Conservation (phyloP, 2,329 filamentous ascomycete species). For the Aspergillus alliaceus region DNA sequence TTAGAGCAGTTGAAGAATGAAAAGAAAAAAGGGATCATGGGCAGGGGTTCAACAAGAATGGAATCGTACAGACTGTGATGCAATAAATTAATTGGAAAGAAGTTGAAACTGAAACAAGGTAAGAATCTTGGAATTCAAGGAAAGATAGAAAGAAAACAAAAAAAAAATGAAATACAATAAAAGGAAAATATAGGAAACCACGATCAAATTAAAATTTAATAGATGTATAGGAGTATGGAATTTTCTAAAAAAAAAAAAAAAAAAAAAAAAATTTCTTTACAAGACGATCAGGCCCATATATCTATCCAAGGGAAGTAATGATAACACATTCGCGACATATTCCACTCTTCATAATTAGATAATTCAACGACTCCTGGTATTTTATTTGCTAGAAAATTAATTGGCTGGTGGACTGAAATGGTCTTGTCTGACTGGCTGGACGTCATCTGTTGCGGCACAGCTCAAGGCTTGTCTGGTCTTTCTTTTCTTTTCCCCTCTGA, state of each 20-base stretch:
- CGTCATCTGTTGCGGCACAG: not conserved
- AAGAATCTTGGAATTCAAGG: not conserved
- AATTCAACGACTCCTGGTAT: not conserved
- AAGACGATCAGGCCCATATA: not conserved
- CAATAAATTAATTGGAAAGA: not conserved
- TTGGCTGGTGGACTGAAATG: not conserved
- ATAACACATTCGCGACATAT: not conserved
- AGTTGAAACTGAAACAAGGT: not conserved
- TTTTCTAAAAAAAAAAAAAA: too few relatives aligned
- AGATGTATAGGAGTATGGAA: not conserved
- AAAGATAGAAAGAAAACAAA: not conserved
- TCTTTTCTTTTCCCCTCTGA: not conserved
- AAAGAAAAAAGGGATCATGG: not conserved
- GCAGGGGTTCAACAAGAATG: constrained; percentile 1
- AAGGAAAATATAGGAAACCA: not conserved
- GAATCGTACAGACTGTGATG: constrained; percentile 1
- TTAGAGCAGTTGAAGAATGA: not conserved
- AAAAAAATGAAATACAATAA: not conserved
- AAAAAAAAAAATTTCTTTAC: not conserved
- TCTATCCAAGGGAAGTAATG: not conserved
- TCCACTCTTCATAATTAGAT: too few relatives aligned
- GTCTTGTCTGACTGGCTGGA: not conserved
- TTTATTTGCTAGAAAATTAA: not conserved
- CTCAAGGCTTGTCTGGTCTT: not conserved
- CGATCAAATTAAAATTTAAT: not conserved